Conservation (phyloP, 2,329 filamentous ascomycete genomes). For the Colletotrichum sp. region DNA sequence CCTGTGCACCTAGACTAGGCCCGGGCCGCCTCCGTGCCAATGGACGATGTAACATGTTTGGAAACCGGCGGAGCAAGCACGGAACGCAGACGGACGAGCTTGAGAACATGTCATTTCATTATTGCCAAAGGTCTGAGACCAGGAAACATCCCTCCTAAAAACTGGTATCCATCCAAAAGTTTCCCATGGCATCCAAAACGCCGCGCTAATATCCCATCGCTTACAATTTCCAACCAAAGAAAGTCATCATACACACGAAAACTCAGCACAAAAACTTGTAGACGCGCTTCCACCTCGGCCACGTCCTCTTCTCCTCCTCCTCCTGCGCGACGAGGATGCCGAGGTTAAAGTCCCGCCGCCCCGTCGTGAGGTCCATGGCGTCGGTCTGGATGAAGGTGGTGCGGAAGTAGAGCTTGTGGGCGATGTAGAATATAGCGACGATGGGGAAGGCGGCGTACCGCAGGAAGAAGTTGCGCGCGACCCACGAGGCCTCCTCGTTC, state of each 20-base stretch:
- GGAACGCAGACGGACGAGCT: not conserved
- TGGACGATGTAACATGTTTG: not conserved
- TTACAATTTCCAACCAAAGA: not conserved
- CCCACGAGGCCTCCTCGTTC: constrained; percentile 43
- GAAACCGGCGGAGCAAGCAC: not conserved
- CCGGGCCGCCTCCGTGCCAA: not conserved
- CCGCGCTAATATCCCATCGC: not conserved
- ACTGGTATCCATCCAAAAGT: not conserved
- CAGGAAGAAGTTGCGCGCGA: constrained; percentile 74
- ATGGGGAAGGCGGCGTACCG: constrained; percentile 75
- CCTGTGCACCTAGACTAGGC: not conserved
- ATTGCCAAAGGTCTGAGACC: not conserved
- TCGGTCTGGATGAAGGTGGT: constrained; percentile 70
- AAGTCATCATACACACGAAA: not conserved
- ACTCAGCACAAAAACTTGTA: constrained; percentile 75
- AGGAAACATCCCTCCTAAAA: not conserved
- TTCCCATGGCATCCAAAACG: not conserved
- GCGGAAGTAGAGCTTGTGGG: constrained; percentile 76
- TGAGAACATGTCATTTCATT: not conserved
- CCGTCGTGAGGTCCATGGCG: constrained; percentile 89
- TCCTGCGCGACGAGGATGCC: constrained; percentile 81
- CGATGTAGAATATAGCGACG: constrained; percentile 70
- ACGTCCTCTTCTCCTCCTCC: constrained; percentile 70
- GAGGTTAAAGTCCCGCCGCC: constrained; percentile 84
- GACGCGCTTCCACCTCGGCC: constrained; percentile 78